Evolutionary conservation across 2,329 filamentous ascomycete species (phyloP).

Genomic region (Trichoderma breve): DNA sequence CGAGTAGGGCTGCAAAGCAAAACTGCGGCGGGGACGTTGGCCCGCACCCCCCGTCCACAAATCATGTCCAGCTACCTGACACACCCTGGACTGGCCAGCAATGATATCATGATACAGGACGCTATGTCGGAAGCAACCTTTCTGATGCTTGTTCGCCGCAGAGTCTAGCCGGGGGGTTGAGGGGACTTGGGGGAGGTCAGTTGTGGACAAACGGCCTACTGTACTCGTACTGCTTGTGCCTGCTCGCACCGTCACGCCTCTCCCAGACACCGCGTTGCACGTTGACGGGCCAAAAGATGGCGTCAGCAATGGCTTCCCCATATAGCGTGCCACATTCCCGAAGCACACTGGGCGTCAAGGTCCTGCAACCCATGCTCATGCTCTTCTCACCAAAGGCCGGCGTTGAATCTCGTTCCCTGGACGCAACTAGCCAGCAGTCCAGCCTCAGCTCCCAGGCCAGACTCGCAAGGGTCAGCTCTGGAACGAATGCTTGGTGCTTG

Average conservation of each 20-base stretch:
- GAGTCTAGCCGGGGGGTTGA: conserved; percentile 16
- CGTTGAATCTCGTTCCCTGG: conserved; percentile 13
- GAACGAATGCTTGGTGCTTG: background rate
- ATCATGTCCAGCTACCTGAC: conserved; percentile 17
- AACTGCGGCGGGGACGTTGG: conserved; percentile 16
- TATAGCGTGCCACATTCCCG: conserved; percentile 19
- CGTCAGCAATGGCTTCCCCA: conserved; percentile 19
- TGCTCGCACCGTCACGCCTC: background rate
- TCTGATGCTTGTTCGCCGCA: conserved; percentile 21
- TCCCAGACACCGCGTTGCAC: conserved; percentile 9
- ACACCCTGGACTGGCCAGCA: conserved; percentile 14
- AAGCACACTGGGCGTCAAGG: conserved; percentile 11
- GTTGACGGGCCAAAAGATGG: conserved; percentile 17
- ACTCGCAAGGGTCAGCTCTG: background rate
- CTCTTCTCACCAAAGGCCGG: conserved; percentile 3
- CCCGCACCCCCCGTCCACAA: conserved; percentile 19
- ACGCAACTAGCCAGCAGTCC: conserved; percentile 4
- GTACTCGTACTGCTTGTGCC: background rate
- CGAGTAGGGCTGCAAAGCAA: conserved; percentile 19
- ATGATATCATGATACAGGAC: conserved; percentile 37
- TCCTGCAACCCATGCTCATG: conserved; percentile 18
- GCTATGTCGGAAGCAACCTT: conserved; percentile 24
- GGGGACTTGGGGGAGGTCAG: background rate
- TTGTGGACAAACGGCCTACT: background rate
- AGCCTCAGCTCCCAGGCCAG: conserved; percentile 6